Conservation (phyloP, 495 filamentous ascomycete species). For the Daldinia loculata region DNA sequence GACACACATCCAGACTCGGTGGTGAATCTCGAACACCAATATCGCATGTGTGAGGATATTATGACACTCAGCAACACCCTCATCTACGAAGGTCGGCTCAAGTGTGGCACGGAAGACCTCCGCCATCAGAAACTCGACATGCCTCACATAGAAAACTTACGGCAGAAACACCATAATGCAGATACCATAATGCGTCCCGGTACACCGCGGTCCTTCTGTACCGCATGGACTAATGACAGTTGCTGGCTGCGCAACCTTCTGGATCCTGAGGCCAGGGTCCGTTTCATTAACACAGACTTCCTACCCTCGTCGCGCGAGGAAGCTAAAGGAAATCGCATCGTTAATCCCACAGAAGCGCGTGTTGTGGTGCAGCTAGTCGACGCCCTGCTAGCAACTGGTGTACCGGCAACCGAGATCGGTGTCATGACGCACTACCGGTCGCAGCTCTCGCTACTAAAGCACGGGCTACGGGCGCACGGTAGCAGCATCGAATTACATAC, state of each 20-base stretch:
- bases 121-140: conserved; percentile 70
- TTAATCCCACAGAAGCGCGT: conserved; percentile 80
- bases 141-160: conserved; percentile 62
- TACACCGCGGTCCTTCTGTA: conserved; percentile 60
- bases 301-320: conserved; percentile 73
- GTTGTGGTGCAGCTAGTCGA: conserved; percentile 82
- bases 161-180: conserved; percentile 63
- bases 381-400: conserved; percentile 74
- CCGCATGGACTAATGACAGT: conserved; percentile 53
- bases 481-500: conserved; percentile 88
- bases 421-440: conserved; percentile 98
- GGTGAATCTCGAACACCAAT: conserved; percentile 91
- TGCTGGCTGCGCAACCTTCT: conserved; percentile 91
- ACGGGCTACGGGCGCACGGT: conserved; percentile 50
- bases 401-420: conserved; percentile 82
- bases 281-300: conserved; percentile 87
- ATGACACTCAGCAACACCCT: conserved; percentile 93
- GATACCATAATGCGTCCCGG: conserved; percentile 45
- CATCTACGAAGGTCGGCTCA: conserved; percentile 88
- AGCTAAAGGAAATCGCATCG: conserved; percentile 80
- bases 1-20: conserved; percentile 87
- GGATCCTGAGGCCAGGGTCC: conserved; percentile 72
- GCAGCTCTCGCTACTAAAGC: conserved; percentile 70
- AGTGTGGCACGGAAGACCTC: conserved; percentile 83
- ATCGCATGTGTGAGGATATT: conserved; percentile 96